These are phyloP conservation scores for Penicillium bialowiezense DNA, from an alignment of 495 filamentous ascomycete genomes.

Conservation along the genomic window DNA sequence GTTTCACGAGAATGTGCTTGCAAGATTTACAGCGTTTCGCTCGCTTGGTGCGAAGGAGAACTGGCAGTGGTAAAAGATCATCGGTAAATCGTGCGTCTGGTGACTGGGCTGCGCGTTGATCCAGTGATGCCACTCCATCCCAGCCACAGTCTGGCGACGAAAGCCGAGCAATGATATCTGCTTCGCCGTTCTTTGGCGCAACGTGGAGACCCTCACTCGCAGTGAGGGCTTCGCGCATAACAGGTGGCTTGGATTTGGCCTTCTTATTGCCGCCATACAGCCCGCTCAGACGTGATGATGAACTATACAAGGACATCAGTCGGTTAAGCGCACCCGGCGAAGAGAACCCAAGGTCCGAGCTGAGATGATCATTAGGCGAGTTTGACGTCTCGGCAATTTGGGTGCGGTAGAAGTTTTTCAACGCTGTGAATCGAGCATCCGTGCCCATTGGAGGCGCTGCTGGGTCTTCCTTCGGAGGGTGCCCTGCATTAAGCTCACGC, in stretches of 20 bases:
- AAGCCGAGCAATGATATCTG: slow-evolving; percentile 38
- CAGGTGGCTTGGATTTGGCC: slow-evolving; percentile 59
- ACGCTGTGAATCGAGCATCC: slow-evolving; percentile 45
- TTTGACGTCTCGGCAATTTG: slow-evolving; percentile 63
- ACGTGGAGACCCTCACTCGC: slow-evolving; percentile 65
- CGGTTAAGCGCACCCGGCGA: slow-evolving; percentile 79
- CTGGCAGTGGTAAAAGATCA: slow-evolving; percentile 74
- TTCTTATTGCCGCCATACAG: slow-evolving; percentile 59
- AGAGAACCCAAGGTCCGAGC: slow-evolving; percentile 57
- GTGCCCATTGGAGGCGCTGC: slow-evolving; percentile 26
- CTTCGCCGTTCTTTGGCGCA: slow-evolving; percentile 49
- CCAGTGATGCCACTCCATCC: slow-evolving; percentile 50
- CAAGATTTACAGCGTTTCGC: slow-evolving; percentile 89
- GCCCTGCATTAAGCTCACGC: slow-evolving; percentile 9
- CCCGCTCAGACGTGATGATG: slow-evolving; percentile 40
- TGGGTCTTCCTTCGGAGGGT: slow-evolving; percentile 17
- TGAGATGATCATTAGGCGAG: slow-evolving; percentile 49
- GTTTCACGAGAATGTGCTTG: slow-evolving; percentile 92
- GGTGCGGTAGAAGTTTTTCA: slow-evolving; percentile 69
- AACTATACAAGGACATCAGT: slow-evolving; percentile 89
- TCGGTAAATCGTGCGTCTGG: slow-evolving; percentile 53
- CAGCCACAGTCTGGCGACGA: slow-evolving; percentile 47
- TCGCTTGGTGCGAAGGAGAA: slow-evolving; percentile 83
- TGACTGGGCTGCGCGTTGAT: slow-evolving; percentile 51
- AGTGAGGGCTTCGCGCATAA: slow-evolving; percentile 76